Evolutionary conservation across 1,284 basidiomycete genomes (phyloP), one percentile per base, ranked within the genome.

Genomic region (Ceratobasidium sp.): DNA sequence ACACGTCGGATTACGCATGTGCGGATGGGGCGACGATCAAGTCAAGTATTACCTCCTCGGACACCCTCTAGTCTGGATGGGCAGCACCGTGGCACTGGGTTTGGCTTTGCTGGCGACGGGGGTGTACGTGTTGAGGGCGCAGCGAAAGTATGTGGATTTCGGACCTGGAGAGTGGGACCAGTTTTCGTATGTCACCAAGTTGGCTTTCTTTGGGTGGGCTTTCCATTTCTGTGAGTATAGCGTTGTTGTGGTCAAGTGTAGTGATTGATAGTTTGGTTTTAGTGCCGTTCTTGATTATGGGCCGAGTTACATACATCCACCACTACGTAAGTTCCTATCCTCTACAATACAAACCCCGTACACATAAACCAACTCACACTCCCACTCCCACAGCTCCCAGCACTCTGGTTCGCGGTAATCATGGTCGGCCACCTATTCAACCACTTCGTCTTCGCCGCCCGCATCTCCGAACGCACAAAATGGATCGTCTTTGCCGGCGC

Each of bases 211-310:
- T 77, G 98, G 98, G 9, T 99, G 97, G 97, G 87, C 90, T 44
- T 89, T 99, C 83, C 97, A 99, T 86, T 99, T 92, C 82, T 83
- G 95, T 96, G 81, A 84, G 92, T 88, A 4, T 40, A 13, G 1
- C 39, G 56, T 70, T 13, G 61, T 58, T 40, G 4, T 15, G 13
- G 15, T 0, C 13, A 15, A 61, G 13, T 7, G 10, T 7, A 28
- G 33, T 20, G 18, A 51, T 55, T 78, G 26, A 78, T 46, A 12
- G 15, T 12, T n/a, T 42, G n/a, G 73, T 78, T 77, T 12, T 82
- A 97, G 95, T 93, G 33, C 97, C 97, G 0, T 99, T 98, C 91
- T 87, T 99, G 82, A 92, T 98, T 86, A 98, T 98, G 97, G 96
- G 95, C 42, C 93, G 97, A 13, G 95, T 96, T 1, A 97, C 95